These are phyloP conservation scores for Tagetes erecta DNA, from an alignment of 129 eudicot species.

Conservation along the genomic window DNA sequence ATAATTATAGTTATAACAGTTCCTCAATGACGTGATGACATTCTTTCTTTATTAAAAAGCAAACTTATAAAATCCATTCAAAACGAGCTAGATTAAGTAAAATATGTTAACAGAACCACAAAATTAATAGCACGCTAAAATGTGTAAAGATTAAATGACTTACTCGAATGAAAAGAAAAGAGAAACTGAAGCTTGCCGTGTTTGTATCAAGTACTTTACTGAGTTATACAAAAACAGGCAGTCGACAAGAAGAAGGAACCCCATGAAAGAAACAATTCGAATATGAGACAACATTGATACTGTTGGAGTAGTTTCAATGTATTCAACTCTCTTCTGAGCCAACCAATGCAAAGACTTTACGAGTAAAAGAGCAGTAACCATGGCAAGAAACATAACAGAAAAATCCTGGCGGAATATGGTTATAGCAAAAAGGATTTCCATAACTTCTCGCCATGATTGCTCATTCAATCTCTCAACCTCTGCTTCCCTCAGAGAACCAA, in stretches of 20 bases:
- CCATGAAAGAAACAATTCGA: conserved; percentile 94
- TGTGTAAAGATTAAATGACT: conserved; percentile 30
- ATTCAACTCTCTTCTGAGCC: conserved; percentile 98
- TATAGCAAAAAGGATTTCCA: conserved; percentile 96
- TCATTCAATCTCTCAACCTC: conserved; percentile 97
- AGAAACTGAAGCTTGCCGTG: conserved; percentile 91
- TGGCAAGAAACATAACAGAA: conserved; percentile 83
- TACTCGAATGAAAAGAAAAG: conserved; percentile 97
- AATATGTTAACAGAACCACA: background rate
- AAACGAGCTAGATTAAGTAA: background rate
- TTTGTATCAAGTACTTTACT: conserved; percentile 65
- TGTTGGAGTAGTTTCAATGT: conserved; percentile 95
- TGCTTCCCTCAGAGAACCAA: conserved; percentile 92
- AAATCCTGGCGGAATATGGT: conserved; percentile 96
- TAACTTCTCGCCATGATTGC: conserved; percentile 98
- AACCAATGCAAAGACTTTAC: conserved; percentile 96
- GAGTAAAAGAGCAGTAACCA: conserved; percentile 87
- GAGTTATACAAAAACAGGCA: conserved; percentile 74
- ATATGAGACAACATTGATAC: conserved; percentile 77
- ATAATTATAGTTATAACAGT: background rate
- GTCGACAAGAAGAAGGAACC: conserved; percentile 88
- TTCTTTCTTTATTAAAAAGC: background rate
- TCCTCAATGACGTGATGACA: background rate
- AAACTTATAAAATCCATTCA: background rate
- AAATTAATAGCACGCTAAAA: conserved; percentile 1